phyloP scores from a whole-genome alignment of 768 basidiomycete species.

The Coprinellus aureogranulatus region DNA sequence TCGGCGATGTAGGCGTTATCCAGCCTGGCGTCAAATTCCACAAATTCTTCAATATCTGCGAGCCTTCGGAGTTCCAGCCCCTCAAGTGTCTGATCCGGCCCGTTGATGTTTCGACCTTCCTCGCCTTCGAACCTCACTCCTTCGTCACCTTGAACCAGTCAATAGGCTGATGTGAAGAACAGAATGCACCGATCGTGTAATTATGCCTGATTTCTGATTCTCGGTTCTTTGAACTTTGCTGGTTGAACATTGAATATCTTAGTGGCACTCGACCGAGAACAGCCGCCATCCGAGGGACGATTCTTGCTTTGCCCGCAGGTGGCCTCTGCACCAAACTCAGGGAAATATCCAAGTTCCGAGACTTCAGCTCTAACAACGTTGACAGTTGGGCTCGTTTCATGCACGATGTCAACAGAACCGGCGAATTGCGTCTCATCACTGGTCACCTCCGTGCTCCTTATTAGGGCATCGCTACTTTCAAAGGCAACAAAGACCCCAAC shows the following conservation, averaged over 20 bases:
- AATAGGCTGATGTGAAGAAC: not conserved
- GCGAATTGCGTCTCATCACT: conserved; percentile 6
- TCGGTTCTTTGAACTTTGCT: not conserved
- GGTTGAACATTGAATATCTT: conserved; percentile 1
- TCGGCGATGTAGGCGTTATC: conserved; percentile 8
- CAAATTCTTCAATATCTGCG: conserved; percentile 7
- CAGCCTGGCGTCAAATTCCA: not conserved
- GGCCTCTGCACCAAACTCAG: conserved; percentile 1
- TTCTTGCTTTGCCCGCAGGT: conserved; percentile 6
- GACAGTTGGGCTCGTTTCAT: conserved; percentile 1
- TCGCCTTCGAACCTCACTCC: conserved; percentile 1
- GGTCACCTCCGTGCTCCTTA: conserved; percentile 1
- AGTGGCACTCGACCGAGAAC: not conserved
- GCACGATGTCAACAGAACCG: not conserved
- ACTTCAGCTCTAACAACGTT: conserved; percentile 3
- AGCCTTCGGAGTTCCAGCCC: conserved; percentile 1
- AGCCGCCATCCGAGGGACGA: not conserved
- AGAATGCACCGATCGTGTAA: conserved; percentile 1
- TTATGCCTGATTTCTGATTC: not conserved
- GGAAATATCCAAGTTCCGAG: conserved; percentile 5
- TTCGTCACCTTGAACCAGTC: conserved; percentile 7
- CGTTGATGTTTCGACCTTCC: conserved; percentile 2
- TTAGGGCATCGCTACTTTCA: conserved; percentile 6
- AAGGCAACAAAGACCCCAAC: not conserved
- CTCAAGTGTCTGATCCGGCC: not conserved